phyloP scores from a whole-genome alignment of 2,329 filamentous ascomycete species.

The Exophiala aquamarina region DNA sequence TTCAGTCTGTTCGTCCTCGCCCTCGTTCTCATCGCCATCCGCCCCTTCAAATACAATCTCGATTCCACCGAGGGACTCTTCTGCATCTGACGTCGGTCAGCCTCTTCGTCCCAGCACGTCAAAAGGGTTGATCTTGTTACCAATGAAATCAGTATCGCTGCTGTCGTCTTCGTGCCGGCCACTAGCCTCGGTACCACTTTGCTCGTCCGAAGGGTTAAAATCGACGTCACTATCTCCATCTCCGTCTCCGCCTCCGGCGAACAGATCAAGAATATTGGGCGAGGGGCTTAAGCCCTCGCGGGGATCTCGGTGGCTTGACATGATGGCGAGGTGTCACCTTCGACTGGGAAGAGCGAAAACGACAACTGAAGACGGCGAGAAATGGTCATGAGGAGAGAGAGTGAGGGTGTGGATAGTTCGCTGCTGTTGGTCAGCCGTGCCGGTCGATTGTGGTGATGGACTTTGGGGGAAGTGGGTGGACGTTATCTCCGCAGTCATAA shows the following conservation, averaged over 20 bases:
- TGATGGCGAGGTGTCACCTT: constrained; percentile 9
- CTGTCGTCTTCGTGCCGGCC: constrained; percentile 15
- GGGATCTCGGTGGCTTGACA: constrained; percentile 19
- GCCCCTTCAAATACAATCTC: constrained; percentile 37
- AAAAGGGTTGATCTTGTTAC: too few species aligned
- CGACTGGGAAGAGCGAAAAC: not conserved
- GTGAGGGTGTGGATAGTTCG: not conserved
- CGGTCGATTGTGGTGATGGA: too few species aligned
- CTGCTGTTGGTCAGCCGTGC: too few species aligned
- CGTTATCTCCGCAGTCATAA: too few species aligned
- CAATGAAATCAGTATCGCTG: constrained; percentile 20
- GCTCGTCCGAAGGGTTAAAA: constrained; percentile 17
- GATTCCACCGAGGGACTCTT: constrained; percentile 24
- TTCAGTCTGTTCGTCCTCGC: constrained; percentile 33
- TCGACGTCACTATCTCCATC: constrained; percentile 27
- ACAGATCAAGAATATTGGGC: constrained; percentile 23
- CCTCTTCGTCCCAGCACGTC: too few species aligned
- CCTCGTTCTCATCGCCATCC: constrained; percentile 50
- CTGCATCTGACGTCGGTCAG: too few species aligned
- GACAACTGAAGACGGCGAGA: too few species aligned
- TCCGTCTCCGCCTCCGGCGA: constrained; percentile 22
- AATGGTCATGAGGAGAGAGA: not conserved
- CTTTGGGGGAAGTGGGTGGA: too few species aligned
- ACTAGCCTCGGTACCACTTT: constrained; percentile 15
- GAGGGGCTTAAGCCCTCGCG: constrained; percentile 23